Percentiles rank a stretch among this genome's conserved stretches.
These are phyloP conservation scores for Volvox reticuliferus DNA, from an alignment of 139 green algal genomes.

Conservation along the genomic window DNA sequence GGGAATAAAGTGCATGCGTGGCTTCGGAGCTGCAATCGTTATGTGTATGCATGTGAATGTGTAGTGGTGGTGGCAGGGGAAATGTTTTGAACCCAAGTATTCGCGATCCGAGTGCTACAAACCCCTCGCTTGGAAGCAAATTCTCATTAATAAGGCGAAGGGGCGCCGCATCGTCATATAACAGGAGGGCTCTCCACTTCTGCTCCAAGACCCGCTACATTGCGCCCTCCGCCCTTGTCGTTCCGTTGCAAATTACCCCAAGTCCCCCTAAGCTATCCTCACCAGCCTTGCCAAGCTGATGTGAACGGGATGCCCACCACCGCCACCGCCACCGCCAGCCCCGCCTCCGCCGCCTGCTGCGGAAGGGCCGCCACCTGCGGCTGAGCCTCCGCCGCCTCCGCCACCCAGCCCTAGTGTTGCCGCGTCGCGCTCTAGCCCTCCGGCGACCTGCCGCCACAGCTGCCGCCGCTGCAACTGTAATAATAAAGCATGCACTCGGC, in stretches of 20 bases:
- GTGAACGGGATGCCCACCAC: constrained; percentile 21
- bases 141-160: too few species aligned
- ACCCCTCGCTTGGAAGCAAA: too few species aligned
- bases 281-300: constrained; percentile 42
- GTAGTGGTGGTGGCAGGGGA: too few species aligned
- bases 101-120: too few species aligned
- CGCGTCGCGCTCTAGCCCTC: constrained; percentile 11
- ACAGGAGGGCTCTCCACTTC: too few species aligned
- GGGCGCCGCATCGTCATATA: too few species aligned
- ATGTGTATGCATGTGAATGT: too few species aligned
- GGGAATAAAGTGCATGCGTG: background rate
- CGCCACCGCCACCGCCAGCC: background rate
- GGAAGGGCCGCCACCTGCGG: background rate
- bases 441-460: constrained; percentile 39
- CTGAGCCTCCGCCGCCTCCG: background rate
- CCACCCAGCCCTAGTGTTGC: constrained; percentile 2
- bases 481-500: constrained; percentile 39
- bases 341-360: background rate
- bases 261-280: background rate
- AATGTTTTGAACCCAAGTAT: too few species aligned
- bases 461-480: constrained; percentile 41
- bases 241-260: too few species aligned
- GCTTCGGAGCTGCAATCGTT: too few species aligned
- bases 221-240: too few species aligned
- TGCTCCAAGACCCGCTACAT: too few species aligned